Evolutionary conservation across 2,329 filamentous ascomycete species (phyloP).

Genomic region (Sporothrix humicola): DNA sequence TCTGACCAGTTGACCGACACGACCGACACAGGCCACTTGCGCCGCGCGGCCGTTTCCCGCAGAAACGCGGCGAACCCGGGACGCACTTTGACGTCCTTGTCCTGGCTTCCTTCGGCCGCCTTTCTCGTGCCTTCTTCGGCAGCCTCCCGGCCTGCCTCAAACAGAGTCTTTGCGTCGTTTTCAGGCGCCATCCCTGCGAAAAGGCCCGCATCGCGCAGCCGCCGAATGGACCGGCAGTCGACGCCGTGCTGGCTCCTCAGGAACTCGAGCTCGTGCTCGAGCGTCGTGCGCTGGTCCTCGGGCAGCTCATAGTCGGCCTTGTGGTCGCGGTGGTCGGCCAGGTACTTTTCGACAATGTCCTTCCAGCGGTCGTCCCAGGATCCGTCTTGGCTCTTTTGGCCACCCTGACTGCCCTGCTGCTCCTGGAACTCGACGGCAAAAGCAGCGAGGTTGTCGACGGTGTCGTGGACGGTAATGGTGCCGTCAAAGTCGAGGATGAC

Average conservation of each 20-base stretch:
- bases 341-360: conserved; percentile 53
- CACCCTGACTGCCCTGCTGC: not conserved
- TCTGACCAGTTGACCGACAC: conserved; percentile 54
- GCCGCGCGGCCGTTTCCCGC: conserved; percentile 37
- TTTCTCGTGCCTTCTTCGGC: not conserved
- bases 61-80: conserved; percentile 40
- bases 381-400: too few relatives aligned
- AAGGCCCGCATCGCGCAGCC: conserved; percentile 52
- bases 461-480: conserved; percentile 62
- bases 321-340: conserved; percentile 49
- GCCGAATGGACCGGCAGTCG: conserved; percentile 54
- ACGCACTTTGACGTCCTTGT: conserved; percentile 23
- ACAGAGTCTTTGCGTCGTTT: conserved; percentile 41
- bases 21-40: conserved; percentile 51
- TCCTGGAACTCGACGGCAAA: conserved; percentile 50
- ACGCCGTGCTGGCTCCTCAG: conserved; percentile 52
- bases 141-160: conserved; percentile 46
- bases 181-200: conserved; percentile 50
- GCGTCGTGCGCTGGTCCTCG: conserved; percentile 44
- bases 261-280: conserved; percentile 51
- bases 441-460: conserved; percentile 55
- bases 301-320: conserved; percentile 44
- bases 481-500: conserved; percentile 65
- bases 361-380: conserved; percentile 51
- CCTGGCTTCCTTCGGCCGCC: not conserved